Evolutionary conservation across 1,139 yeast genomes (phyloP).

Genomic region (Insectozyma bohioensis): DNA sequence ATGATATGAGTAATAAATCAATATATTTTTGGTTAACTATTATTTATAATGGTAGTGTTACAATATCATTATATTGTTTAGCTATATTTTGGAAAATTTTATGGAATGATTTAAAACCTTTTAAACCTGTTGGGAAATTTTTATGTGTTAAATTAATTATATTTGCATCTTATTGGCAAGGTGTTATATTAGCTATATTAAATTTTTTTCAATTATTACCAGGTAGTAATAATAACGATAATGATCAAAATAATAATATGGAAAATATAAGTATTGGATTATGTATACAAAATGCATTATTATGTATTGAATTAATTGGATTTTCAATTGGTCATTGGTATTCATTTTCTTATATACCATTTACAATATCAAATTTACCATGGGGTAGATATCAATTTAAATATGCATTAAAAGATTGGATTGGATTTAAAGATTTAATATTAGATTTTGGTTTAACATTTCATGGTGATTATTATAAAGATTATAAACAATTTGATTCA

Average conservation of each 20-base stretch:
- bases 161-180: conserved; percentile 98
- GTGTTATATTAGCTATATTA: conserved; percentile 64
- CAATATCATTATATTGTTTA: conserved; percentile 77
- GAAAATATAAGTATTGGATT: conserved; percentile 45
- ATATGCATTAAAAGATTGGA: conserved; percentile 72
- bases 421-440: conserved; percentile 71
- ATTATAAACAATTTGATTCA: conserved; percentile 80
- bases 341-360: conserved; percentile 80
- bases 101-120: conserved; percentile 71
- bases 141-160: conserved; percentile 89
- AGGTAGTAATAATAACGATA: conserved; percentile 20
- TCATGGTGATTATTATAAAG: conserved; percentile 70
- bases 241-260: conserved; percentile 19
- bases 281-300: conserved; percentile 72
- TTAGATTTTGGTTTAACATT: conserved; percentile 76
- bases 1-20: conserved; percentile 49
- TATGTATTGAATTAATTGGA: conserved; percentile 81
- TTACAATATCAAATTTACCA: conserved; percentile 58
- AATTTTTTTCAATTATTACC: conserved; percentile 55
- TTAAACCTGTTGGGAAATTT: conserved; percentile 89
- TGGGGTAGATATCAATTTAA: conserved; percentile 62
- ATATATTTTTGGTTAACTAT: conserved; percentile 68
- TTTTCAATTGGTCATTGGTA: conserved; percentile 87
- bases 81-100: conserved; percentile 93
- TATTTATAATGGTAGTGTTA: conserved; percentile 76